Evolutionary conservation across 2,329 filamentous ascomycete genomes (phyloP).

Genomic region (Aphanoascus verrucosus): DNA sequence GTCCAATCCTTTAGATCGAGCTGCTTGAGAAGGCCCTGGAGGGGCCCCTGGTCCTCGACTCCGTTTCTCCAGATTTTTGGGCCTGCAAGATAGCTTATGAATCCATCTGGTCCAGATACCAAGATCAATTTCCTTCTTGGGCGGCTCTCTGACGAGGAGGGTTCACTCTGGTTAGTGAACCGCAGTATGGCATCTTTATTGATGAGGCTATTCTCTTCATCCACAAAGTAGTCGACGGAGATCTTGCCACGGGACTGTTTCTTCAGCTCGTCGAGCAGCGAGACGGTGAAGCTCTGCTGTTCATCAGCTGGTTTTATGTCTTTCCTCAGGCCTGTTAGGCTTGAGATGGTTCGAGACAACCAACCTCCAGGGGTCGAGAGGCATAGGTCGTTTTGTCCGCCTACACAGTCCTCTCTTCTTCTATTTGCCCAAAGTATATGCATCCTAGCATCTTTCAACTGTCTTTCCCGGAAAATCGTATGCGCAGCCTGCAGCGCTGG

Average conservation of each 20-base stretch:
- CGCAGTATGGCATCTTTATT: constrained; percentile 40
- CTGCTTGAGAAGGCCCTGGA: constrained; percentile 56
- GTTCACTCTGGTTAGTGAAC: constrained; percentile 20
- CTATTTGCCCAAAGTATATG: constrained; percentile 77
- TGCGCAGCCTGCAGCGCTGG: constrained; percentile 73
- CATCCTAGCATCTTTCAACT: constrained; percentile 39
- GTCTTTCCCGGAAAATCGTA: constrained; percentile 40
- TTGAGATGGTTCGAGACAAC: constrained; percentile 24
- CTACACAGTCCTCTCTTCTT: constrained; percentile 53
- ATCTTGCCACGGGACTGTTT: constrained; percentile 46
- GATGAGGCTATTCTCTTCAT: constrained; percentile 64
- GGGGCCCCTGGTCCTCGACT: constrained; percentile 60
- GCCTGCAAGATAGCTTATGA: constrained; percentile 70
- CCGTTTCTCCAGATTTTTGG: constrained; percentile 65
- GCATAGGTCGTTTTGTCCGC: constrained; percentile 45
- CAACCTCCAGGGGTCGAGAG: constrained; percentile 18
- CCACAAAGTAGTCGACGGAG: constrained; percentile 64
- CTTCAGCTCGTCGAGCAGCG: constrained; percentile 55
- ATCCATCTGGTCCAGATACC: constrained; percentile 83
- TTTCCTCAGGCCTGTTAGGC: not conserved
- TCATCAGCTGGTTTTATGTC: constrained; percentile 4
- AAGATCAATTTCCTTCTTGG: constrained; percentile 49
- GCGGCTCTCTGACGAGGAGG: constrained; percentile 15
- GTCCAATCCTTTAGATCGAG: constrained; percentile 49
- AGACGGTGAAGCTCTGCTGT: constrained; percentile 39